Base-by-base conservation (phyloP, 1,139 yeast species). In the Saccharomyces pastorianus region DNA sequence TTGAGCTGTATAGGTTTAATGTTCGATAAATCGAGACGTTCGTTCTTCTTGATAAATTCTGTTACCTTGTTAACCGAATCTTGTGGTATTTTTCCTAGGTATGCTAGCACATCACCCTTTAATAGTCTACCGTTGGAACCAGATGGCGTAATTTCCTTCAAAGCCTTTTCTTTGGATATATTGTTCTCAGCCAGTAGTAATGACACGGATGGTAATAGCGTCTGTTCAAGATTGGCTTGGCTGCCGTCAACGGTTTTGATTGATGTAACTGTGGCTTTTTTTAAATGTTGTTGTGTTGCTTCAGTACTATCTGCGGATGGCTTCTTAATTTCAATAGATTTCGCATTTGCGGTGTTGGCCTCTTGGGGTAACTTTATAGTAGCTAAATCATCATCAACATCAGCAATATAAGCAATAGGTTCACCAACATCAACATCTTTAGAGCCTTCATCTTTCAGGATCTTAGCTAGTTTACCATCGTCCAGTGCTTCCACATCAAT, bases 401-500 rank as follows among this genome's bases (percentile, higher is more conserved):
- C 98, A 6, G 96, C 97, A 57, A 88, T 65, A 55, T 81, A 81
- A 0, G 97, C 99, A 72, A 93, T 93, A 31, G 96, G 85, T 53
- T 80, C 76, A 6, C 97, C 97, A n/a, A 93, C 98, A 11, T 84
- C 82, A 53, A 93, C 76, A 32, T 84, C 93, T 58, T 81, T 83
- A 48, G 82, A 81, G 5, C 99, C 99, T 56, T 87, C 83, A 42
- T 75, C 76, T 27, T 71, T 74, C 58, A 90, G 69, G 53, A 93
- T 85, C 71, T 88, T 89, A 68, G 90, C 96, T 70, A 93, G 59
- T 48, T 86, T 73, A 50, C 98, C 99, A 64, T 93, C 96, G 66
- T 90, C 97, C 60, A 81, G 88, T 2, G 96, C 96, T 71, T 90
- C 97, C 31, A 90, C 96, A 60, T 88, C 95, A 58, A 90, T 89